Conservation (phyloP, 352 stramenopile species). For the Proteromonas lacertae region DNA sequence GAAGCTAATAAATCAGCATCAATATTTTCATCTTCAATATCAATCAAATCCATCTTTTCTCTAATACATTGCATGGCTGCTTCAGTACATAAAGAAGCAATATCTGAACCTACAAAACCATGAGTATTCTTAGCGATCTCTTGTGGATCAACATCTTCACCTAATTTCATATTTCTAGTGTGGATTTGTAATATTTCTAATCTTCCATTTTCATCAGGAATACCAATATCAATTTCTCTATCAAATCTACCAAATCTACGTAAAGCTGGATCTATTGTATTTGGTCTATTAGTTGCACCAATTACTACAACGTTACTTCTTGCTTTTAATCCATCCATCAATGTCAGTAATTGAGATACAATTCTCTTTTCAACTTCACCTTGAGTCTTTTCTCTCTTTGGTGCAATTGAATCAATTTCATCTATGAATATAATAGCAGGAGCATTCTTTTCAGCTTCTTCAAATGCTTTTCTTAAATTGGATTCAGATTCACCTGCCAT, state of each 20-base stretch:
- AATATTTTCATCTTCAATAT: slow-evolving; percentile 97
- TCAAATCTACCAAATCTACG: slow-evolving; percentile 93
- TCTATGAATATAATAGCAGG: slow-evolving; percentile 99
- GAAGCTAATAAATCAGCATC: slow-evolving; percentile 90
- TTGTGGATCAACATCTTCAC: slow-evolving; percentile 90
- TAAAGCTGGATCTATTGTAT: slow-evolving; percentile 83
- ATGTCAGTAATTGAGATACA: slow-evolving; percentile 81
- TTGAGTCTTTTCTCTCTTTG: slow-evolving; percentile 94
- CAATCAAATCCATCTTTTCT: slow-evolving; percentile 99
- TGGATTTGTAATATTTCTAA: slow-evolving; percentile 97
- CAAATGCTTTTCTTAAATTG: slow-evolving; percentile 72
- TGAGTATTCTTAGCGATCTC: slow-evolving; percentile 85
- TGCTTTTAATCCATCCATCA: slow-evolving; percentile 89
- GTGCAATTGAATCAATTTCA: slow-evolving; percentile 93
- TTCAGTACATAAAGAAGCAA: slow-evolving; percentile 91
- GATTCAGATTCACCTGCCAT: slow-evolving; percentile 31
- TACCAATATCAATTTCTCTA: slow-evolving; percentile 93
- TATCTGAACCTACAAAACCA: slow-evolving; percentile 94
- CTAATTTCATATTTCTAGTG: slow-evolving; percentile 97
- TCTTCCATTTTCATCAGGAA: slow-evolving; percentile 88
- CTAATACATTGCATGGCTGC: slow-evolving; percentile 88
- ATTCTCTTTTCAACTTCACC: slow-evolving; percentile 91
- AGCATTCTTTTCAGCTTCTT: slow-evolving; percentile 94
- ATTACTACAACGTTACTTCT: slow-evolving; percentile 56
- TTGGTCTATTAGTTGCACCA: slow-evolving; percentile 91